phyloP scores from a whole-genome alignment of 495 filamentous ascomycete species.

The Penicillium fimorum region DNA sequence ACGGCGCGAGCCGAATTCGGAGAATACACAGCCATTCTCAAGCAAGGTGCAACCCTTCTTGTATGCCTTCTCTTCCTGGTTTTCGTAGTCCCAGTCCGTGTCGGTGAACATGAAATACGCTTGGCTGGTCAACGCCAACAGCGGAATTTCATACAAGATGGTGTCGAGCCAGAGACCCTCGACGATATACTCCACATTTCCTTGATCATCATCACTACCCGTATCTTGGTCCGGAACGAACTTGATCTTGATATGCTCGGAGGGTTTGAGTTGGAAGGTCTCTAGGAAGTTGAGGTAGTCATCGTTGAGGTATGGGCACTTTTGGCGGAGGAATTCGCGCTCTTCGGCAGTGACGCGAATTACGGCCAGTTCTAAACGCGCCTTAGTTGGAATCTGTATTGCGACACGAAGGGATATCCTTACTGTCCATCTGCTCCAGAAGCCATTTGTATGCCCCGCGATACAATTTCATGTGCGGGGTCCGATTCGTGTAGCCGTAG shows the following conservation, averaged over 20 bases:
- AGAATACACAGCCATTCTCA: slow-evolving; percentile 80
- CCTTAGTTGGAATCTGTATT: neutral
- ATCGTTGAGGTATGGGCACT: slow-evolving; percentile 77
- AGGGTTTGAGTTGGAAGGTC: slow-evolving; percentile 74
- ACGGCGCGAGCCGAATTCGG: slow-evolving; percentile 88
- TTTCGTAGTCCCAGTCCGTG: slow-evolving; percentile 79
- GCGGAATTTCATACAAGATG: slow-evolving; percentile 95
- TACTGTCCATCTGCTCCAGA: slow-evolving; percentile 73
- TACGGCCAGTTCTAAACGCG: slow-evolving; percentile 65
- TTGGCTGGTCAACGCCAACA: slow-evolving; percentile 88
- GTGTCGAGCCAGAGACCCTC: slow-evolving; percentile 89
- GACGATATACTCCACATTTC: slow-evolving; percentile 70
- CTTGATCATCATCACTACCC: slow-evolving; percentile 65
- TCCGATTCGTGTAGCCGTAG: slow-evolving; percentile 93
- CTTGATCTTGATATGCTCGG: slow-evolving; percentile 69
- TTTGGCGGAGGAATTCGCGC: slow-evolving; percentile 68
- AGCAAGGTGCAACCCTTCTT: slow-evolving; percentile 75
- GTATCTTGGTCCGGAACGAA: slow-evolving; percentile 67
- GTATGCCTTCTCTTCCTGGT: slow-evolving; percentile 79
- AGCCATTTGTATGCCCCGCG: slow-evolving; percentile 84
- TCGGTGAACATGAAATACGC: slow-evolving; percentile 97
- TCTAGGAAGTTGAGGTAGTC: slow-evolving; percentile 77
- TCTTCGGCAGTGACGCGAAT: slow-evolving; percentile 77
- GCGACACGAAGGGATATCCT: slow-evolving; percentile 17
- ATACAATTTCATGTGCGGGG: slow-evolving; percentile 86